Percentiles rank a stretch among this genome's conserved stretches.
These are phyloP conservation scores for Polymyxa betae DNA, from an alignment of 208 protist species.

Conservation along the genomic window DNA sequence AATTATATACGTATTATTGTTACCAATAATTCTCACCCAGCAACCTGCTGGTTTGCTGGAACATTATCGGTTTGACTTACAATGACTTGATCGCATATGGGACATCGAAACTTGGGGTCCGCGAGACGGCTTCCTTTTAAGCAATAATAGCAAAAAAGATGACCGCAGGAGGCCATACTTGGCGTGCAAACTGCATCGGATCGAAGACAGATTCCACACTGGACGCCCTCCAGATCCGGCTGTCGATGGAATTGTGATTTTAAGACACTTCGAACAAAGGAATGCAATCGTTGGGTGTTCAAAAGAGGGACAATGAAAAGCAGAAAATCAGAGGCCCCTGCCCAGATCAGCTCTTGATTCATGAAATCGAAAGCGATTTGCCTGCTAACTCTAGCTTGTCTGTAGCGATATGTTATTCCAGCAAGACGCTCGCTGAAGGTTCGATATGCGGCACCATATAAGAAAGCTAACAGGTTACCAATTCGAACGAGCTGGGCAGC, in stretches of 20 bases:
- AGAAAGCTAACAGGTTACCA: not conserved
- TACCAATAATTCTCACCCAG: not conserved
- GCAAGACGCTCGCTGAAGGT: not conserved
- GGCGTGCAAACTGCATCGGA: too few relatives aligned
- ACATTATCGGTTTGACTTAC: not conserved
- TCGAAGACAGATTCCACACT: not conserved
- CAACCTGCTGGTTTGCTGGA: not conserved
- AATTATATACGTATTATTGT: not conserved
- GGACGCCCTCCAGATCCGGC: not conserved
- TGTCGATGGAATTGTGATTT: not conserved
- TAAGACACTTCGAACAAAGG: not conserved
- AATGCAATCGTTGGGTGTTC: not conserved
- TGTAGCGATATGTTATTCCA: not conserved
- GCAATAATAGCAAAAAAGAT: conserved; percentile 6
- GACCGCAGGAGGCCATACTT: not conserved
- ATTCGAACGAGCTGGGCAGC: not conserved
- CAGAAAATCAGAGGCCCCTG: conserved; percentile 15
- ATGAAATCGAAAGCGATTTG: conserved; percentile 39
- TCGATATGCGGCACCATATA: conserved; percentile 15
- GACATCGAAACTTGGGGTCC: not conserved
- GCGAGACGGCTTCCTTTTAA: not conserved
- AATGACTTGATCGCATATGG: not conserved
- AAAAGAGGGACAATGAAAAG: conserved; percentile 43
- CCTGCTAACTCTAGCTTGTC: not conserved
- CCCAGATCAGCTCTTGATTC: conserved; percentile 46